Evolutionary conservation across 495 filamentous ascomycete genomes (phyloP), one percentile per base, ranked within the genome.

Genomic region (Patellaria atrata): DNA sequence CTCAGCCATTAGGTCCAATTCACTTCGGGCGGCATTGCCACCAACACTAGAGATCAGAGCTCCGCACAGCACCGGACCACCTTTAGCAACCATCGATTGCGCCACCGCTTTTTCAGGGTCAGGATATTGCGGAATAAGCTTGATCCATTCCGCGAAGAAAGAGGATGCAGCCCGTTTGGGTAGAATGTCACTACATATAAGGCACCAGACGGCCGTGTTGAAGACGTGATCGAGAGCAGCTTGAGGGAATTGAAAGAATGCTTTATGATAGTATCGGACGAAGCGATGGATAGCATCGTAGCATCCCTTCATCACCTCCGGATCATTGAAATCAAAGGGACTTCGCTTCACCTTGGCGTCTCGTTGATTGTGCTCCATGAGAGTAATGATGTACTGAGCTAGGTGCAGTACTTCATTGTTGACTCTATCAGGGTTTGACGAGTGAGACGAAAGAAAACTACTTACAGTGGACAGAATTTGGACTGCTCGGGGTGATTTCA

Each of bases 401-500:
- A 87, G 61, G 3, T 64, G 60, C 12, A 78, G 63, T 8, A 82
- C 70, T 58, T 82, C 77, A 2, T 63, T 57, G 5, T 68, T 63
- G 4, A 32, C 22, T 39, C 50, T 41, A 16, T 45, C 44, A 22
- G 60, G 68, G 41, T 38, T 62, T 34, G 27, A 54, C 32, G 46
- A 67, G 22, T 84, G 69, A 12, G 71, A 72, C 11, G 69, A 73
- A 25, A 89, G 63, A 42, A 92, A 78, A 2, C 74, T 76, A 35
- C 74, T 75, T 2, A 82, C 83, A 7, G 79, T 87, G 15, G 71
- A 75, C 31, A 94, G 72, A 5, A 93, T 67, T 22, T 68, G 68
- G 27, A 77, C 77, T 14, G 84, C 61, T 14, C 77, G 66, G n/a
- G 79, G 70, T 16, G 73, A 81, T 11, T 68, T 63, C 7, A 70